A percentile compares a stretch with the other conserved stretches of the same genome.
These are phyloP conservation scores for Silene uniflora DNA, from an alignment of 148 eudicot species.

Conservation along the genomic window DNA sequence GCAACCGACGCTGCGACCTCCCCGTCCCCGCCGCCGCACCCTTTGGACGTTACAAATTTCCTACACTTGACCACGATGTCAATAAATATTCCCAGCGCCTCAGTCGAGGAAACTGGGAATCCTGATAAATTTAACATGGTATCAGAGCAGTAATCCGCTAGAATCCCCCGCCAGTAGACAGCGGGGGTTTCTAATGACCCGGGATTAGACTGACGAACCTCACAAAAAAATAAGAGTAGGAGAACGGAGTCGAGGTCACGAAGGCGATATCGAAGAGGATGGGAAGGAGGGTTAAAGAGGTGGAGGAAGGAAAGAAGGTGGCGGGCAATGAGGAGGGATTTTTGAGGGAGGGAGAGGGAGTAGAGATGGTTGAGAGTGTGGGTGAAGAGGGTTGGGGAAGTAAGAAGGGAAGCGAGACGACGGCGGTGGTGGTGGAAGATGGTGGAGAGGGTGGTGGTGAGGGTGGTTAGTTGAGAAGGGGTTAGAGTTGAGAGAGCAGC, in stretches of 20 bases:
- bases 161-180: conserved; percentile 29
- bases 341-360: conserved; percentile 56
- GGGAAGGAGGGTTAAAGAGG: conserved; percentile 30
- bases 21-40: conserved; percentile 26
- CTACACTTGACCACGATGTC: conserved; percentile 48
- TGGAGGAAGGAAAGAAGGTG: conserved; percentile 51
- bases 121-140: conserved; percentile 35
- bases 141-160: conserved; percentile 24
- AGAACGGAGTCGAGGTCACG: conserved; percentile 58
- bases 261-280: conserved; percentile 23
- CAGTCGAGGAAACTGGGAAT: conserved; percentile 23
- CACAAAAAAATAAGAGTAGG: conserved; percentile 52
- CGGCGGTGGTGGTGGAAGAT: conserved; percentile 49
- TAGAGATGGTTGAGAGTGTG: conserved; percentile 55
- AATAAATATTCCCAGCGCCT: conserved; percentile 35
- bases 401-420: conserved; percentile 48
- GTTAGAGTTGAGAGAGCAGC: conserved; percentile 50
- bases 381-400: conserved; percentile 50
- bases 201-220: conserved; percentile 38
- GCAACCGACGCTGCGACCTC: conserved; percentile 40
- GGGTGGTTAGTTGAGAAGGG: conserved; percentile 38
- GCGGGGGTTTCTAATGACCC: conserved; percentile 27
- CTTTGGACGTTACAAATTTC: conserved; percentile 38
- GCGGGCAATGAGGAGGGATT: conserved; percentile 60
- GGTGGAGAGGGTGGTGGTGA: conserved; percentile 43